A percentile compares a stretch with the other conserved stretches of the same genome.
Evolutionary conservation across 2,329 filamentous ascomycete genomes (phyloP).

Genomic region (Microthyrium microscopicum): DNA sequence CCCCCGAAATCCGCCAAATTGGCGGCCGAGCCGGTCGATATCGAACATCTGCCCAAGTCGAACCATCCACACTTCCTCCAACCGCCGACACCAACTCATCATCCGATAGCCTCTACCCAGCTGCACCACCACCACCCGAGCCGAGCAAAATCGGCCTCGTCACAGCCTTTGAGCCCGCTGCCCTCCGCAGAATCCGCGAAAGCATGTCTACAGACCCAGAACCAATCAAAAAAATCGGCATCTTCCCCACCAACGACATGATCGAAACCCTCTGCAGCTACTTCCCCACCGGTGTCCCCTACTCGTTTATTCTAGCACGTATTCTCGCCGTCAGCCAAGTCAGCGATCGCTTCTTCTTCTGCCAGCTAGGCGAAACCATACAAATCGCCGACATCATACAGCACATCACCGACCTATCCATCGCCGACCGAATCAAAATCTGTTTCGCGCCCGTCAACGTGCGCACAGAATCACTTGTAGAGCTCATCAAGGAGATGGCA

Average conservation of each 20-base stretch:
- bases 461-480: constrained; percentile 30
- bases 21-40: constrained; percentile 82
- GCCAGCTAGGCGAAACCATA: constrained; percentile 44
- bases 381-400: constrained; percentile 61
- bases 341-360: constrained; percentile 54
- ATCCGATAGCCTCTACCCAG: background rate
- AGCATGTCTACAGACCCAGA: constrained; percentile 49
- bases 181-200: constrained; percentile 44
- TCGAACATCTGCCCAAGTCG: constrained; percentile 46
- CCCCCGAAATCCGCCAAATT: constrained; percentile 86
- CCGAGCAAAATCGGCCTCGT: constrained; percentile 47
- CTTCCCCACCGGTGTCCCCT: constrained; percentile 64
- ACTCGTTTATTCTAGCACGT: constrained; percentile 66
- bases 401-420: constrained; percentile 45
- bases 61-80: background rate
- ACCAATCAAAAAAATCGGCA: constrained; percentile 52
- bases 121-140: background rate
- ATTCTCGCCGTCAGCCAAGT: constrained; percentile 52
- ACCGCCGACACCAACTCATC: background rate
- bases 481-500: constrained; percentile 48
- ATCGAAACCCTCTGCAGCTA: constrained; percentile 65
- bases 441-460: constrained; percentile 50
- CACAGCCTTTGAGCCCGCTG: constrained; percentile 56
- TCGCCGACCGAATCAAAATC: constrained; percentile 61
- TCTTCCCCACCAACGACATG: constrained; percentile 54